Evolutionary conservation across 345 rosid species (phyloP).

Genomic region (Eucalyptus victrix): DNA sequence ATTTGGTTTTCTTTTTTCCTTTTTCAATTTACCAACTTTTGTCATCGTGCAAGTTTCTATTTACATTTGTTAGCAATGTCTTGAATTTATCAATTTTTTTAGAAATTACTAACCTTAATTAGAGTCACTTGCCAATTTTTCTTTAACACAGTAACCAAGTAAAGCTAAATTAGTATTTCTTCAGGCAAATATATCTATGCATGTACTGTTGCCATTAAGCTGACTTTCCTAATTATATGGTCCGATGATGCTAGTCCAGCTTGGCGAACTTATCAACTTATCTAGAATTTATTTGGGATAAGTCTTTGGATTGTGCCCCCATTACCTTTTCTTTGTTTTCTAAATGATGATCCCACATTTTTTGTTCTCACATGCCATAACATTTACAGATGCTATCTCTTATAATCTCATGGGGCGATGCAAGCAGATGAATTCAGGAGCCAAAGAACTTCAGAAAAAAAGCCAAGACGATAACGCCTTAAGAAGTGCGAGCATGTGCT

Average conservation of each 20-base stretch:
- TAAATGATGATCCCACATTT: neutral
- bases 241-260: neutral
- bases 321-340: neutral
- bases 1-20: too few species aligned
- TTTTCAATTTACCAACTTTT: too few species aligned
- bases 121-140: too few species aligned
- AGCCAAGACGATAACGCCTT: neutral
- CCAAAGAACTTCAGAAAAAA: neutral
- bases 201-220: neutral
- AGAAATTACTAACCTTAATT: too few species aligned
- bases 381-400: neutral
- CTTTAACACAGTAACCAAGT: too few species aligned
- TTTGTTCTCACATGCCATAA: neutral
- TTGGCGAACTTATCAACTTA: neutral
- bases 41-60: too few species aligned
- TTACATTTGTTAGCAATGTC: too few species aligned
- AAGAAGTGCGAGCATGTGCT: neutral
- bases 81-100: too few species aligned
- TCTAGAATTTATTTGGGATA: neutral
- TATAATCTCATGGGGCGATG: neutral
- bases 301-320: neutral
- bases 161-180: too few species aligned
- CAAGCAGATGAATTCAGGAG: neutral
- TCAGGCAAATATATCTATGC: neutral
- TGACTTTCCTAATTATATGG: neutral